Evolutionary conservation across 2,329 filamentous ascomycete genomes (phyloP).

Genomic region (Paraconiothyrium sp.): DNA sequence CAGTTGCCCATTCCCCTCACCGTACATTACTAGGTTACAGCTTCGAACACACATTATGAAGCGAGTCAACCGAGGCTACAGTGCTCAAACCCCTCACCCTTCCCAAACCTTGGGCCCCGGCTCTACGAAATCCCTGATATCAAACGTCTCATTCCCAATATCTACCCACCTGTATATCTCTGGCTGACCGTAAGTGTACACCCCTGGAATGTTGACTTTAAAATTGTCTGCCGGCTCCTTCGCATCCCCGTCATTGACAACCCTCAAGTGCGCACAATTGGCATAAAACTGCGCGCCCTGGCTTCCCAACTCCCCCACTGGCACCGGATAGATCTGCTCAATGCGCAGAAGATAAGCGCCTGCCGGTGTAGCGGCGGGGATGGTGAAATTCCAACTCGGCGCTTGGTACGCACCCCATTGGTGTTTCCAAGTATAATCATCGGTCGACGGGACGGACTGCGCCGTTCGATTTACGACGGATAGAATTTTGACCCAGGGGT

Average conservation of each 20-base stretch:
- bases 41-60: no score
- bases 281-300: constrained; percentile 26
- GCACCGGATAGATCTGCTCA: constrained; percentile 28
- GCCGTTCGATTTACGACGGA: constrained; percentile 20
- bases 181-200: constrained; percentile 21
- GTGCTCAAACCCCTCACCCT: not conserved
- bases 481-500: constrained; percentile 29
- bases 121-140: constrained; percentile 29
- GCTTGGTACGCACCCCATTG: constrained; percentile 29
- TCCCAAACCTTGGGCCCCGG: constrained; percentile 22
- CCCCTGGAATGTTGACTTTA: constrained; percentile 2
- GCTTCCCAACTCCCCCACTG: constrained; percentile 18
- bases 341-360: constrained; percentile 26
- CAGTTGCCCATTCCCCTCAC: no score
- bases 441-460: constrained; percentile 20
- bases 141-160: constrained; percentile 30
- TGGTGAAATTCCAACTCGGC: constrained; percentile 22
- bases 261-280: constrained; percentile 26
- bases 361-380: constrained; percentile 20
- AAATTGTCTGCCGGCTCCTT: constrained; percentile 12
- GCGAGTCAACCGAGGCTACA: no score
- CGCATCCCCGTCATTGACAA: constrained; percentile 13
- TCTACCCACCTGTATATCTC: constrained; percentile 29
- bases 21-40: no score
- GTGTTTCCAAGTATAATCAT: constrained; percentile 26